Conservation (phyloP, 345 rosid genomes). For the Linum trigynum region DNA sequence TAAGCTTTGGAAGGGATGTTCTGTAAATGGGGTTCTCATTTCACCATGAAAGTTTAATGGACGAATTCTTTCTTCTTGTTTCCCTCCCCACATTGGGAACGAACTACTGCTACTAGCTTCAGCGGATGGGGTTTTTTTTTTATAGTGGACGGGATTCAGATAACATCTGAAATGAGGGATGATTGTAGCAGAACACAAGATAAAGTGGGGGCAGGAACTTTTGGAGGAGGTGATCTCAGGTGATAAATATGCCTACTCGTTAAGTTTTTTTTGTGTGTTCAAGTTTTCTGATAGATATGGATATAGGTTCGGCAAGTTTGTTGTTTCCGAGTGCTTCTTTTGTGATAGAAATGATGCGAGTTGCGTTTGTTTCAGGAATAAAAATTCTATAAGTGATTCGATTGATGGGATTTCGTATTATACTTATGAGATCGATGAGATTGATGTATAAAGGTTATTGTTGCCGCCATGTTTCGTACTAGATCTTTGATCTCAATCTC, state of each 20-base stretch:
- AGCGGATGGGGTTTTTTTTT: conserved; percentile 17
- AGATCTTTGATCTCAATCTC: neutral
- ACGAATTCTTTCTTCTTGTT: conserved; percentile 8
- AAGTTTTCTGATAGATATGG: conserved; percentile 27
- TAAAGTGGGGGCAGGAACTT: conserved; percentile 24
- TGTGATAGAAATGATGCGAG: conserved; percentile 23
- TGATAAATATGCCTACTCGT: conserved; percentile 34
- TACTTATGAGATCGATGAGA: too few species aligned
- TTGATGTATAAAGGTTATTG: conserved; percentile 11
- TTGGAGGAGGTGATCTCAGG: conserved; percentile 35
- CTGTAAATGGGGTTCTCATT: conserved; percentile 13
- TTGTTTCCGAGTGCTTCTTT: conserved; percentile 24
- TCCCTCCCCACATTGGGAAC: conserved; percentile 15
- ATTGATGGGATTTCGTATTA: too few species aligned
- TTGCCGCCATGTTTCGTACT: conserved; percentile 8
- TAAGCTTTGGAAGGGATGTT: conserved; percentile 21
- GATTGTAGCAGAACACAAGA: conserved; percentile 5
- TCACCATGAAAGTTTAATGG: conserved; percentile 6
- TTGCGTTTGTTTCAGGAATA: conserved; percentile 10
- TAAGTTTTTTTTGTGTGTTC: conserved; percentile 22
- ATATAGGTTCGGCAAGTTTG: conserved; percentile 22
- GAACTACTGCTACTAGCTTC: conserved; percentile 22
- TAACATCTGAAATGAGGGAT: conserved; percentile 16
- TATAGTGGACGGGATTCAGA: conserved; percentile 16
- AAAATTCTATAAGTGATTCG: conserved; percentile 18